Conservation (phyloP, 305 asterid genomes). For the Fraxinus latifolia region DNA sequence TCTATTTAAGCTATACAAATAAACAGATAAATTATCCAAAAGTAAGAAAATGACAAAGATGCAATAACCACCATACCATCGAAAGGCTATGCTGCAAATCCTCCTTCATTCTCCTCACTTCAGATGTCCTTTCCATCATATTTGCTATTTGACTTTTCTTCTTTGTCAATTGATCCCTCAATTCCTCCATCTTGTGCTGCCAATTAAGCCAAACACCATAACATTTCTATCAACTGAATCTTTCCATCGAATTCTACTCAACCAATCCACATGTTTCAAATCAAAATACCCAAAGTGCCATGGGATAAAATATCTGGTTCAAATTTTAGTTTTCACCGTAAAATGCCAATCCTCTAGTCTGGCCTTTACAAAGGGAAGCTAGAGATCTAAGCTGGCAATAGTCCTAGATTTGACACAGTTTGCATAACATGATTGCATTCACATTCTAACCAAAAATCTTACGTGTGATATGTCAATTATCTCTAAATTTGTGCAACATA, state of each 20-base stretch:
- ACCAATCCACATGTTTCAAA: not conserved
- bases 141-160: slow-evolving; percentile 56
- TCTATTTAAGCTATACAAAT: slow-evolving; percentile 16
- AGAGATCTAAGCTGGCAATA: not conserved
- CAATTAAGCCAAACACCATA: slow-evolving; percentile 28
- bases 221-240: slow-evolving; percentile 20
- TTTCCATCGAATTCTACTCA: slow-evolving; percentile 19
- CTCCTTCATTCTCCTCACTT: slow-evolving; percentile 64
- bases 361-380: not conserved
- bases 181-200: slow-evolving; percentile 64
- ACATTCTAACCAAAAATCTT: not conserved
- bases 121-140: slow-evolving; percentile 65
- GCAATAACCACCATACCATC: slow-evolving; percentile 45
- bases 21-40: slow-evolving; percentile 2
- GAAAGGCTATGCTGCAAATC: slow-evolving; percentile 57
- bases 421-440: not conserved
- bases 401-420: not conserved
- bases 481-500: not conserved
- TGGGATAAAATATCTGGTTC: not conserved
- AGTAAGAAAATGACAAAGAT: slow-evolving; percentile 7
- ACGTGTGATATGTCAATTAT: not conserved
- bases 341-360: not conserved
- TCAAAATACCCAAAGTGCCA: not conserved
- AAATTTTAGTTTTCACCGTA: not conserved
- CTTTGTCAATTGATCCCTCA: slow-evolving; percentile 47